Evolutionary conservation across 2,329 filamentous ascomycete genomes (phyloP).

Genomic region (Davidsoniella eucalypti): DNA sequence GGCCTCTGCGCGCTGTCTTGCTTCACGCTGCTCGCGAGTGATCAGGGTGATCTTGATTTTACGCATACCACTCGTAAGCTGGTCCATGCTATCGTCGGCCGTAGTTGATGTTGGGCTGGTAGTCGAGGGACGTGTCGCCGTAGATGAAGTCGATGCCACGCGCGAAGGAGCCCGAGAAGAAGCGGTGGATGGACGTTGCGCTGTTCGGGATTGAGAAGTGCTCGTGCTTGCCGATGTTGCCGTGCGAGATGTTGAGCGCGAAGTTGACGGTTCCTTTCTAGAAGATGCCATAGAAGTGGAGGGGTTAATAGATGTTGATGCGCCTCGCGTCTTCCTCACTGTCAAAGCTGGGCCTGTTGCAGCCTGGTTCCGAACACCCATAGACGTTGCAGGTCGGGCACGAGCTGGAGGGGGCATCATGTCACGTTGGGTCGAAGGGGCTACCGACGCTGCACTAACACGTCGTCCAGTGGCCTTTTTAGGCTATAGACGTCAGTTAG

Average conservation of each 20-base stretch:
- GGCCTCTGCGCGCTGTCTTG: constrained; percentile 15
- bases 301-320: no score
- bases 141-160: constrained; percentile 4
- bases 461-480: constrained; percentile 20
- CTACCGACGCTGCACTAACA: constrained; percentile 31
- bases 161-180: constrained; percentile 7
- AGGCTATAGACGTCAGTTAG: background rate
- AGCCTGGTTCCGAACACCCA: background rate
- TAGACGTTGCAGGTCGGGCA: constrained; percentile 4
- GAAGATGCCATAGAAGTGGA: constrained; percentile 1
- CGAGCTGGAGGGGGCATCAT: constrained; percentile 1
- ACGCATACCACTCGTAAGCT: constrained; percentile 41
- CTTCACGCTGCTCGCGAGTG: constrained; percentile 41
- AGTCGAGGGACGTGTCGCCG: constrained; percentile 6
- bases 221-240: background rate
- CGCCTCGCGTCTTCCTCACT: constrained; percentile 8
- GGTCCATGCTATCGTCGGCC: constrained; percentile 30
- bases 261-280: background rate
- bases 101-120: constrained; percentile 13
- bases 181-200: constrained; percentile 1
- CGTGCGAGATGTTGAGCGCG: background rate
- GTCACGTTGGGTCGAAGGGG: constrained; percentile 14
- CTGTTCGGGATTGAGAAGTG: background rate
- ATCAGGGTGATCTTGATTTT: constrained; percentile 47
- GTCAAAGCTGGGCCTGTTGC: background rate